Evolutionary conservation across 148 eudicot genomes (phyloP).

Genomic region (Polygonum aviculare): DNA sequence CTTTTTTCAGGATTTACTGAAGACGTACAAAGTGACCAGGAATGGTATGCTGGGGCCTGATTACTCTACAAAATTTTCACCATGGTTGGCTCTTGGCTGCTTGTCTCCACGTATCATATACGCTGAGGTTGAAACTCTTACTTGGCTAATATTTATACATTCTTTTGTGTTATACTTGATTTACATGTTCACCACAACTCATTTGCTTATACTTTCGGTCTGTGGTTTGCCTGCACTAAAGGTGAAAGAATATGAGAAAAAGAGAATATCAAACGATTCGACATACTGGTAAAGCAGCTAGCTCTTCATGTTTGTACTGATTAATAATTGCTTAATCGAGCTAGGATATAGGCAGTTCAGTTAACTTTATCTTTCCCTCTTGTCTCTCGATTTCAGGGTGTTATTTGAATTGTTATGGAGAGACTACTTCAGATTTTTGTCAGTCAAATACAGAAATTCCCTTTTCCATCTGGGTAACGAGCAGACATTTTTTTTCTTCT

Average conservation of each 20-base stretch:
- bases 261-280: conserved; percentile 69
- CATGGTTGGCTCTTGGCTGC: conserved; percentile 92
- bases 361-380: neutral
- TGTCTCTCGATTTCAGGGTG: conserved; percentile 50
- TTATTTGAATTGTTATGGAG: conserved; percentile 93
- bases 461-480: conserved; percentile 62
- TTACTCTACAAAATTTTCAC: conserved; percentile 95
- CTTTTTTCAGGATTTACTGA: conserved; percentile 53
- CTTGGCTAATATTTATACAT: neutral
- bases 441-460: conserved; percentile 72
- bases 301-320: neutral
- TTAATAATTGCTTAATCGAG: neutral
- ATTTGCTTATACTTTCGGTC: neutral
- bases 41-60: conserved; percentile 94
- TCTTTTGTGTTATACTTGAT: neutral
- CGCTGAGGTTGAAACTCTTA: conserved; percentile 53
- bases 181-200: neutral
- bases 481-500: neutral
- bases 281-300: conserved; percentile 62
- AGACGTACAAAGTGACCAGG: conserved; percentile 64
- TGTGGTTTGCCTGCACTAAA: conserved; percentile 12
- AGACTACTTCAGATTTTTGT: conserved; percentile 88
- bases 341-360: neutral
- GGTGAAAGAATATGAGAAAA: conserved; percentile 80
- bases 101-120: conserved; percentile 76